Evolutionary conservation across 768 basidiomycete genomes (phyloP).

Genomic region (Leucogyrophana mollusca): DNA sequence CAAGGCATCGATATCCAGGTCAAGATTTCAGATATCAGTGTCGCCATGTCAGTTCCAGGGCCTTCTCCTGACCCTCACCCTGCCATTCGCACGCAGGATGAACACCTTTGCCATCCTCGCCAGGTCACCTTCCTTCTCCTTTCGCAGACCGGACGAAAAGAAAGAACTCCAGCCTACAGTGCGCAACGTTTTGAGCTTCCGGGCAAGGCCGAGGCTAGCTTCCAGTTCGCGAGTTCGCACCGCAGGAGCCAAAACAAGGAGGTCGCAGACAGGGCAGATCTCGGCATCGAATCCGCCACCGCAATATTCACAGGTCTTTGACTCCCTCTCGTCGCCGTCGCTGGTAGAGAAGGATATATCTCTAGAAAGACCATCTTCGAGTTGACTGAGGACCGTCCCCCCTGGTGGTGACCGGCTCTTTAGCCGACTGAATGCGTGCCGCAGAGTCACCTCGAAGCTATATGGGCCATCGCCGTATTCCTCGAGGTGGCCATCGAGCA

Average conservation of each 20-base stretch:
- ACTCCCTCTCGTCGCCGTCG: slow-evolving; percentile 8
- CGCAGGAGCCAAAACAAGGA: slow-evolving; percentile 18
- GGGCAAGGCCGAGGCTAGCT: slow-evolving; percentile 45
- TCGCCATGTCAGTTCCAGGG: slow-evolving; percentile 30
- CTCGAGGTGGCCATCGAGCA: slow-evolving; percentile 41
- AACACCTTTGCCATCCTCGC: slow-evolving; percentile 37
- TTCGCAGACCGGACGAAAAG: slow-evolving; percentile 26
- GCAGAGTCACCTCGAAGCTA: slow-evolving; percentile 17
- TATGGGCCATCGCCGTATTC: slow-evolving; percentile 24
- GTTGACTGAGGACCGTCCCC: slow-evolving; percentile 22
- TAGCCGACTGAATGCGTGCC: slow-evolving; percentile 6
- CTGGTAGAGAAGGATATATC: slow-evolving; percentile 23
- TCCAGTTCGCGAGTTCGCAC: slow-evolving; percentile 46
- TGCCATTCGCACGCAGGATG: slow-evolving; percentile 38
- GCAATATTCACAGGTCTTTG: neutral
- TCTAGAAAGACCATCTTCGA: slow-evolving; percentile 11
- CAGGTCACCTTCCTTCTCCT: slow-evolving; percentile 18
- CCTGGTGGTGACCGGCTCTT: slow-evolving; percentile 1
- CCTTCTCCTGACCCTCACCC: slow-evolving; percentile 41
- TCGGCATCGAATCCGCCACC: slow-evolving; percentile 13
- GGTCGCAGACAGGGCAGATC: slow-evolving; percentile 36
- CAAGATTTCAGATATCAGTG: no score
- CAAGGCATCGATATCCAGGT: no score
- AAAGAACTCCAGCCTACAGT: slow-evolving; percentile 55
- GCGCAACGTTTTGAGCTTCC: slow-evolving; percentile 40